phyloP scores from a whole-genome alignment of 768 basidiomycete species.

The Phlegmacium glaucopus region DNA sequence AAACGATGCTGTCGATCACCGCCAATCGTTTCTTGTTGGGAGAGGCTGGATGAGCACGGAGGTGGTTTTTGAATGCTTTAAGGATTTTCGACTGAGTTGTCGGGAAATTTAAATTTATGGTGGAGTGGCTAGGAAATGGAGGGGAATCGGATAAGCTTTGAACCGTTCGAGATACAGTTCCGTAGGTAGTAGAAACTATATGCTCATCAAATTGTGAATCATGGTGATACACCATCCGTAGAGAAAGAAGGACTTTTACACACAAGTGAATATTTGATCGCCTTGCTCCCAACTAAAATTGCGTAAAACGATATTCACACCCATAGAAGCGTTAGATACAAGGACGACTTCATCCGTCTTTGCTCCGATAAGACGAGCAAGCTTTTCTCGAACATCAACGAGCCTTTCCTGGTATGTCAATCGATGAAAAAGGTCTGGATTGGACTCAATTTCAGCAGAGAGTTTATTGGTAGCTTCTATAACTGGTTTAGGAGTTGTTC shows the following conservation, averaged over 20 bases:
- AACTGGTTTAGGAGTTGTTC: conserved; percentile 53
- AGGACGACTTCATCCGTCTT: conserved; percentile 55
- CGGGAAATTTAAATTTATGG: conserved; percentile 53
- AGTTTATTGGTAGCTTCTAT: conserved; percentile 40
- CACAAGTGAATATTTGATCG: conserved; percentile 66
- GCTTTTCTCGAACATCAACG: conserved; percentile 35
- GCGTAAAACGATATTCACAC: conserved; percentile 60
- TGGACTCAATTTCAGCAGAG: conserved; percentile 41
- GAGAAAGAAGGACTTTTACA: too few relatives aligned
- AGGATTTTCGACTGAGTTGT: conserved; percentile 54
- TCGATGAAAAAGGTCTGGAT: conserved; percentile 55
- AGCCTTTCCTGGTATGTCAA: conserved; percentile 32
- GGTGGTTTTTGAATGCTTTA: conserved; percentile 37
- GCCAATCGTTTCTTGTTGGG: conserved; percentile 54
- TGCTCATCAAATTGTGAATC: too few relatives aligned
- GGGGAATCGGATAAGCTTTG: conserved; percentile 52
- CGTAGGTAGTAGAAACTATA: conserved; percentile 48
- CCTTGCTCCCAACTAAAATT: conserved; percentile 67
- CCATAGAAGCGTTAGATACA: conserved; percentile 60
- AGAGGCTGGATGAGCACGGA: conserved; percentile 32
- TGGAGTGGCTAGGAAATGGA: conserved; percentile 48
- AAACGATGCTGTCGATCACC: conserved; percentile 64
- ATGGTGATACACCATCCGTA: neutral
- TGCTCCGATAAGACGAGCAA: conserved; percentile 52
- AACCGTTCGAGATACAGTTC: conserved; percentile 46